Evolutionary conservation across 768 basidiomycete species (phyloP), one percentile per base, ranked within the genome.

Genomic region (Agrocybe chaxingu): DNA sequence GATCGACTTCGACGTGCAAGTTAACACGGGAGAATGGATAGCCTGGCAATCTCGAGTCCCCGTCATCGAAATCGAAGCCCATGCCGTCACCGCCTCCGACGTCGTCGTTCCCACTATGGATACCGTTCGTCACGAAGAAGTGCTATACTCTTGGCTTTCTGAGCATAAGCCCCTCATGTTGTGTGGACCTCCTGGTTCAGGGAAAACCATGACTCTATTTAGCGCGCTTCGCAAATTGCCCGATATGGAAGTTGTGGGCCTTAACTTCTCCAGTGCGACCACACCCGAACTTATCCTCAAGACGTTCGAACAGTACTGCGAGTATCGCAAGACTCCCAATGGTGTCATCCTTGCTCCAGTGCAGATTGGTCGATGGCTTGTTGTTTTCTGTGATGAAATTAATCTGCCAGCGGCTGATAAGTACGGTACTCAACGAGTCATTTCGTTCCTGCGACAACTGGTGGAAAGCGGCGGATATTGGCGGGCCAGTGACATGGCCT

Each of bases 371-470:
- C 86, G 94, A 41, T 99, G 97, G 97, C 79, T 99, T 43, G 95
- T 99, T 32, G 88, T 99, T n/a, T 99, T 99, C 74, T 99, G 97
- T 66, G 97, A 99, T 66, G 97, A 99, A 69, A 98, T 99, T 76
- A 99, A 99, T 64, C 73, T 99, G 3, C 97, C 97, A 2, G 93
- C 97, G 11, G 79, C 85, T 7, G 97, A 99, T 76, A 96, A 94
- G 70, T 99, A 99, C 62, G 97, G 97, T 3, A 99, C 97, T 4
- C 97, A 99, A 66, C 82, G 92, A 19, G 97, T 99, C 62, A 98
- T 99, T 62, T 98, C 96, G 2, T 99, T 98, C 78, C 80, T 99
- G 54, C 87, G 97, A 47, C 97, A 98, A 66, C 81, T 99, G 30
- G 92, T 99, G 37, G 97, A 98, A 69, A 82, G 80, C 39, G 89